phyloP scores from a whole-genome alignment of 257 asterid species.

The Thymus mandschuricus region DNA sequence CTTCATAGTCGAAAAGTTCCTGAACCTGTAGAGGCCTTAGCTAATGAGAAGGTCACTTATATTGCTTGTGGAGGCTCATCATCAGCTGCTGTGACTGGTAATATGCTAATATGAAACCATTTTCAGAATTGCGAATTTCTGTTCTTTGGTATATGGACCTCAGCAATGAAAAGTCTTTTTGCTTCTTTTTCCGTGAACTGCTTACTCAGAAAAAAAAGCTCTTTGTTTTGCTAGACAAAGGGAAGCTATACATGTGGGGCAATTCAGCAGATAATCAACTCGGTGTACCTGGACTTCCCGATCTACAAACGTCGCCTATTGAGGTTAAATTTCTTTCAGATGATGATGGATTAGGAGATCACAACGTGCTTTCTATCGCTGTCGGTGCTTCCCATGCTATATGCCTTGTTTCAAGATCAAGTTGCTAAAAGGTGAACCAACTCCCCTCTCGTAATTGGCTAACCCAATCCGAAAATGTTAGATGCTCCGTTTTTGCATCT shows the following conservation, averaged over 20 bases:
- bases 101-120: slow-evolving; percentile 12
- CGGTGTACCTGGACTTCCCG: slow-evolving; percentile 86
- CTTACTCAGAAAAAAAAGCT: background rate
- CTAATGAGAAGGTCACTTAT: slow-evolving; percentile 67
- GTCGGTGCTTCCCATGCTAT: slow-evolving; percentile 93
- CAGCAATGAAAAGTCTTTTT: background rate
- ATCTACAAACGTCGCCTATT: slow-evolving; percentile 70
- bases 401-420: slow-evolving; percentile 75
- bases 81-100: slow-evolving; percentile 95
- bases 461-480: background rate
- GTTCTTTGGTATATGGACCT: background rate
- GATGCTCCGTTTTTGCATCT: background rate
- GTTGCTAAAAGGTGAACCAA: slow-evolving; percentile 31
- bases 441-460: slow-evolving; percentile 2
- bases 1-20: slow-evolving; percentile 75
- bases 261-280: slow-evolving; percentile 75
- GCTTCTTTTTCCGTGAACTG: background rate
- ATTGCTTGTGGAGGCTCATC: slow-evolving; percentile 96
- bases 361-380: slow-evolving; percentile 65
- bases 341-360: slow-evolving; percentile 67
- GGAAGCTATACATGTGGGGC: slow-evolving; percentile 96
- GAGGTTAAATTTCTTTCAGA: slow-evolving; percentile 81
- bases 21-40: slow-evolving; percentile 66
- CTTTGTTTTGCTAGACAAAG: slow-evolving; percentile 51
- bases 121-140: background rate